phyloP scores from a whole-genome alignment of 2,329 filamentous ascomycete genomes.

The Xylariaceae sp. region DNA sequence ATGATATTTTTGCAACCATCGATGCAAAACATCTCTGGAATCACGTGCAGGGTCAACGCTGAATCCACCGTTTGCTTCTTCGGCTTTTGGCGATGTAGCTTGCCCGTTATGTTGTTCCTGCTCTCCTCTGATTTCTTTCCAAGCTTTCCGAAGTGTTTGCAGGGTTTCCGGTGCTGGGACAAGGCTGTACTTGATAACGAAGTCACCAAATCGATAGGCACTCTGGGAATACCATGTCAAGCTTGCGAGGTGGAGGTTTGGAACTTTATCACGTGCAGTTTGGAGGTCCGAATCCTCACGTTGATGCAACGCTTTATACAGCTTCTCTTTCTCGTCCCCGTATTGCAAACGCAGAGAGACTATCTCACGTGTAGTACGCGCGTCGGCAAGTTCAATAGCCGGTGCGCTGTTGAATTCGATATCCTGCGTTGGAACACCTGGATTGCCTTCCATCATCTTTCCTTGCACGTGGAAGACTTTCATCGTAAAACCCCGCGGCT shows the following conservation, averaged over 20 bases:
- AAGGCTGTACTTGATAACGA: constrained; percentile 44
- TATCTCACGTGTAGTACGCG: constrained; percentile 42
- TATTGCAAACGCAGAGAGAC: constrained; percentile 36
- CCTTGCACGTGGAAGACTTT: constrained; percentile 47
- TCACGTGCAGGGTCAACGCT: too few relatives aligned
- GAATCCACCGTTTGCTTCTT: background rate
- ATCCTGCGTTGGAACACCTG: constrained; percentile 32
- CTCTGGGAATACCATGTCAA: constrained; percentile 39
- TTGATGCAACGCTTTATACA: background rate
- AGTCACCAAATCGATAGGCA: constrained; percentile 44
- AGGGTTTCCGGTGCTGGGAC: constrained; percentile 34
- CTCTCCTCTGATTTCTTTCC: background rate
- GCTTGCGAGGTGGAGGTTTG: constrained; percentile 37
- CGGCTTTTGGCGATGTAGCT: background rate
- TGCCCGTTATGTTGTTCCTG: background rate
- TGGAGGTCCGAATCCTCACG: background rate
- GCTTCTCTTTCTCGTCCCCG: background rate
- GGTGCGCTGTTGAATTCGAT: constrained; percentile 48
- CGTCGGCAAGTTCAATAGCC: constrained; percentile 38
- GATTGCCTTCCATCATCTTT: constrained; percentile 37
- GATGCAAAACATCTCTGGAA: background rate
- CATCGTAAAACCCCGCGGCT: constrained; percentile 45
- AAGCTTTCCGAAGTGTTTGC: background rate
- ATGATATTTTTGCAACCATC: background rate
- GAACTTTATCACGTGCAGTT: constrained; percentile 33